A percentile compares a stretch with the other conserved stretches of the same genome.
Conservation (phyloP, 805 yeast species). For the Cyberlindnera maritima region DNA sequence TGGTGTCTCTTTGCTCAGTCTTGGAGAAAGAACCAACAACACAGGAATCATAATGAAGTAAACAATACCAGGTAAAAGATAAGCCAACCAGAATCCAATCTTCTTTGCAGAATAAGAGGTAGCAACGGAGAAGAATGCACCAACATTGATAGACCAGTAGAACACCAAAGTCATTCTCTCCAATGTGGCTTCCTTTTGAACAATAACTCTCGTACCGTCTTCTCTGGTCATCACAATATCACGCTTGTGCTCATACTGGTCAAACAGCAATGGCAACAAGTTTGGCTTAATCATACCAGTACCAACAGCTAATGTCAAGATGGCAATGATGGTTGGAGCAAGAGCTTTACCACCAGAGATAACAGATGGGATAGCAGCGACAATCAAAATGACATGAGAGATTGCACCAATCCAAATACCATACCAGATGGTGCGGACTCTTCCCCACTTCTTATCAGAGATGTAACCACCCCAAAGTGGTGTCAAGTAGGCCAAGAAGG, state of each 20-base stretch:
- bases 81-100: slow-evolving; percentile 75
- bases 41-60: slow-evolving; percentile 51
- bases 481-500: slow-evolving; percentile 79
- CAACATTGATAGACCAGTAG: slow-evolving; percentile 73
- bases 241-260: slow-evolving; percentile 61
- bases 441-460: slow-evolving; percentile 74
- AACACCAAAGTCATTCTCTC: slow-evolving; percentile 75
- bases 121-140: slow-evolving; percentile 71
- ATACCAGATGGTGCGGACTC: slow-evolving; percentile 62
- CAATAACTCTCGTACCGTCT: slow-evolving; percentile 64
- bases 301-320: slow-evolving; percentile 61
- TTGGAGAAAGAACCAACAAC: slow-evolving; percentile 34
- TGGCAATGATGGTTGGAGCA: slow-evolving; percentile 52
- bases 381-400: slow-evolving; percentile 63
- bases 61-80: slow-evolving; percentile 62
- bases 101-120: slow-evolving; percentile 69
- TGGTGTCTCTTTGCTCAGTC: slow-evolving; percentile 29
- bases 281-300: slow-evolving; percentile 83
- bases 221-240: slow-evolving; percentile 56
- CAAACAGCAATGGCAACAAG: slow-evolving; percentile 68
- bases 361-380: slow-evolving; percentile 64
- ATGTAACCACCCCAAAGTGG: slow-evolving; percentile 76
- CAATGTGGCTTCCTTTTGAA: slow-evolving; percentile 66
- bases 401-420: slow-evolving; percentile 57
- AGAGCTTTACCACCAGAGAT: slow-evolving; percentile 49